phyloP scores from a whole-genome alignment of 2,329 filamentous ascomycete genomes.

The Diaporthe batatas region DNA sequence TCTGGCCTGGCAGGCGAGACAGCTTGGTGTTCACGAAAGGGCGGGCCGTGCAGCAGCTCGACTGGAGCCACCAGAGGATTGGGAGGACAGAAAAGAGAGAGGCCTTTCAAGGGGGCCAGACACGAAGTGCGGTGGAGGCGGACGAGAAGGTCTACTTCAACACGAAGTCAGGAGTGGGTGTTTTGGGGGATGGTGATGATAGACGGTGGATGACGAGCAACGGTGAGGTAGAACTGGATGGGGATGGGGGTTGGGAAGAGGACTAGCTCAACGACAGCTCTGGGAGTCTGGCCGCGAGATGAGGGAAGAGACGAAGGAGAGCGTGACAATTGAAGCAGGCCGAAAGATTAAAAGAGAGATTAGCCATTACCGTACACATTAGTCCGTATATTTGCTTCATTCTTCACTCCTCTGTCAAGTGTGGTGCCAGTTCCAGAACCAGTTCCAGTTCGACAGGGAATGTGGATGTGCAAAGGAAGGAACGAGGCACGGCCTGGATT shows the following conservation, averaged over 20 bases:
- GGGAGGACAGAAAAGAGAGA: constrained; percentile 2
- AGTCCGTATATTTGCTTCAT: constrained; percentile 34
- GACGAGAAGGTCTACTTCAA: constrained; percentile 10
- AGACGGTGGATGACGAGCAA: constrained; percentile 11
- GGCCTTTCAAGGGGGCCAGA: not conserved
- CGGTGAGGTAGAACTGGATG: constrained; percentile 13
- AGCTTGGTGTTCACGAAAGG: constrained; percentile 2
- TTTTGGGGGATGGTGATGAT: not conserved
- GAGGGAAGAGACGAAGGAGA: constrained; percentile 24
- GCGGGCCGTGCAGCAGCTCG: constrained; percentile 29
- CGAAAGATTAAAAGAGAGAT: constrained; percentile 37
- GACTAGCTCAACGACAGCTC: constrained; percentile 28
- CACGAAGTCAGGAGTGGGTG: constrained; percentile 23
- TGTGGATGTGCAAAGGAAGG: constrained; percentile 36
- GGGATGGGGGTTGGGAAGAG: constrained; percentile 20
- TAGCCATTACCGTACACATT: constrained; percentile 35
- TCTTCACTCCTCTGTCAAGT: constrained; percentile 34
- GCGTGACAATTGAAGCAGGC: constrained; percentile 24
- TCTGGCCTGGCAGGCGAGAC: constrained; percentile 1
- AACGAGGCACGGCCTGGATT: constrained; percentile 37
- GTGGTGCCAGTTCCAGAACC: constrained; percentile 36
- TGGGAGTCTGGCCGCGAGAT: constrained; percentile 32
- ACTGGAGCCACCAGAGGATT: constrained; percentile 25
- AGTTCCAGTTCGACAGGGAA: constrained; percentile 32
- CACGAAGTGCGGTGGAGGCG: constrained; percentile 7